Conservation (phyloP, 768 basidiomycete genomes). For the Termitomyces sp. region DNA sequence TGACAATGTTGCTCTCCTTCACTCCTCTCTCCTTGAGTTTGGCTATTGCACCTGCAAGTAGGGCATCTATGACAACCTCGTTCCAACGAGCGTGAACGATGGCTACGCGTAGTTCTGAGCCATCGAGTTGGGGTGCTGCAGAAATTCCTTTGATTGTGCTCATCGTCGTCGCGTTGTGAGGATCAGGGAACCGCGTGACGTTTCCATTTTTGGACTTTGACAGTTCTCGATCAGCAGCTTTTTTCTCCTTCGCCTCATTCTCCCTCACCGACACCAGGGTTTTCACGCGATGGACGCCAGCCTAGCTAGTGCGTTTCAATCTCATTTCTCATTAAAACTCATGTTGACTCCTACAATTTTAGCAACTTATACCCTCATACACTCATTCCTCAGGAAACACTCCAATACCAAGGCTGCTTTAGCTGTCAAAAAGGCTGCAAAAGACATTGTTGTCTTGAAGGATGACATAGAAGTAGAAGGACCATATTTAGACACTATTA, state of each 20-base stretch:
- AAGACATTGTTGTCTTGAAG: slow-evolving; percentile 52
- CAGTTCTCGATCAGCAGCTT: slow-evolving; percentile 1
- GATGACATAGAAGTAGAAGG: slow-evolving; percentile 43
- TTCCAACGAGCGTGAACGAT: slow-evolving; percentile 99
- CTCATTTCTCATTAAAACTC: not conserved
- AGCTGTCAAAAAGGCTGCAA: slow-evolving; percentile 70
- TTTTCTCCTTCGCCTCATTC: slow-evolving; percentile 1
- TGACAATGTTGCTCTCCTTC: slow-evolving; percentile 81
- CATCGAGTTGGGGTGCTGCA: slow-evolving; percentile 64
- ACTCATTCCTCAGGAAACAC: slow-evolving; percentile 63
- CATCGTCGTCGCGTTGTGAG: slow-evolving; percentile 24
- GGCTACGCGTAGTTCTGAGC: slow-evolving; percentile 75
- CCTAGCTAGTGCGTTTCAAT: slow-evolving; percentile 41
- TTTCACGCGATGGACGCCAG: slow-evolving; percentile 38
- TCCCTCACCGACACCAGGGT: not conserved
- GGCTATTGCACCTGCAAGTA: slow-evolving; percentile 71
- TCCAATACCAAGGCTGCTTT: slow-evolving; percentile 67
- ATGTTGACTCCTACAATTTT: slow-evolving; percentile 5
- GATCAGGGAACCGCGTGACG: slow-evolving; percentile 4
- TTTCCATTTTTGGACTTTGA: not conserved
- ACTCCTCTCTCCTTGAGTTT: slow-evolving; percentile 86
- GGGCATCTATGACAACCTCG: slow-evolving; percentile 75
- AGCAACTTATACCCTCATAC: slow-evolving; percentile 76
- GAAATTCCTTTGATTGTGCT: slow-evolving; percentile 76
- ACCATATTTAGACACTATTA: slow-evolving; percentile 57